Conservation (phyloP, 805 yeast genomes). For the Ogataea glucozyma region DNA sequence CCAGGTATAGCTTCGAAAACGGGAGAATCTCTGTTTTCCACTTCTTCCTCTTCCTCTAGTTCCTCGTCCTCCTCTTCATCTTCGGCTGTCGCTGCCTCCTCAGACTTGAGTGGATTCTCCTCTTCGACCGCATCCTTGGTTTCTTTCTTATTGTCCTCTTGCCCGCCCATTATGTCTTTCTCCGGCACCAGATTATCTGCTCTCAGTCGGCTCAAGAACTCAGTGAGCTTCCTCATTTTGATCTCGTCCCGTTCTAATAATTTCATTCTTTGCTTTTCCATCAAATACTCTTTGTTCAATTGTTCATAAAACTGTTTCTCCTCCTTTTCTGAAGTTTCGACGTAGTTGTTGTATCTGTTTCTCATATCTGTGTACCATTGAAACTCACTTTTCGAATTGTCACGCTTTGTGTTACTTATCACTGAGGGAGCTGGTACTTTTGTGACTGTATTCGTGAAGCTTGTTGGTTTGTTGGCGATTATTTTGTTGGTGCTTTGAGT, state of each 20-base stretch:
- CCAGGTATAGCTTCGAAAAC: too few relatives aligned
- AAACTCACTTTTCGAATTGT: conserved; percentile 21
- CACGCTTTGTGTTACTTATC: background rate
- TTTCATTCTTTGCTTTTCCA: conserved; percentile 20
- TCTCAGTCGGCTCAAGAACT: conserved; percentile 16
- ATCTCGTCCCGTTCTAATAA: conserved; percentile 21
- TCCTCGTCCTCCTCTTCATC: conserved; percentile 8
- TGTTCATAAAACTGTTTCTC: conserved; percentile 40
- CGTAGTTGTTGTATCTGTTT: conserved; percentile 33
- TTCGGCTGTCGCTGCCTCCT: conserved; percentile 9
- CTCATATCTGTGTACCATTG: conserved; percentile 40
- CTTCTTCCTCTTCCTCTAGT: conserved; percentile 11
- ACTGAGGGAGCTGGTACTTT: background rate
- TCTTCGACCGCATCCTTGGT: conserved; percentile 12
- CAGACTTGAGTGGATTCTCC: too few relatives aligned
- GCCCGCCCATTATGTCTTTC: background rate
- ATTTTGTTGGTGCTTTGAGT: background rate
- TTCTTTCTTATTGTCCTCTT: conserved; percentile 8
- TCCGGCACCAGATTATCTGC: conserved; percentile 8
- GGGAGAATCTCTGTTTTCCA: conserved; percentile 13
- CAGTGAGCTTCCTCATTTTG: conserved; percentile 21
- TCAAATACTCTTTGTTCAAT: conserved; percentile 35
- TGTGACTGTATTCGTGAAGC: background rate
- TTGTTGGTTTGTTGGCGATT: background rate
- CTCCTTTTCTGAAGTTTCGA: conserved; percentile 35